Evolutionary conservation across 768 basidiomycete species (phyloP).

Genomic region (Gymnopilus dilepis): DNA sequence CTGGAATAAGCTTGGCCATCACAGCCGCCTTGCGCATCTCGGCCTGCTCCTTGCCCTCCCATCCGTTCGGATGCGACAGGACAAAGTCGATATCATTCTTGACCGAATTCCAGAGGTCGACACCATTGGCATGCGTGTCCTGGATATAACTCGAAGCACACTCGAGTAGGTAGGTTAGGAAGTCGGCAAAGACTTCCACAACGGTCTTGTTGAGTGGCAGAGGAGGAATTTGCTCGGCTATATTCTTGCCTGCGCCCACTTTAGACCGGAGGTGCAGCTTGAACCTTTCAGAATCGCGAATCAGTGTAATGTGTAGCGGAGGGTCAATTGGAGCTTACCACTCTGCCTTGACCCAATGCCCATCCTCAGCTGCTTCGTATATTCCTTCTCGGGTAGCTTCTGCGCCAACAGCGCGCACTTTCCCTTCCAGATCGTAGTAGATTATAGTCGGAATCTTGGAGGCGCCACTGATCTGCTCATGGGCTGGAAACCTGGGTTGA

Average conservation of each 20-base stretch:
- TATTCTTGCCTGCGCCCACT: constrained; percentile 16
- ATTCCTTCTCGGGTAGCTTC: constrained; percentile 48
- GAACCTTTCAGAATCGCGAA: constrained; percentile 29
- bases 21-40: constrained; percentile 48
- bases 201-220: constrained; percentile 47
- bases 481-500: constrained; percentile 22
- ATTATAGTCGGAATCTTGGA: constrained; percentile 55
- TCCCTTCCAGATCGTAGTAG: constrained; percentile 48
- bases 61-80: constrained; percentile 46
- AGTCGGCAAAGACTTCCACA: constrained; percentile 52
- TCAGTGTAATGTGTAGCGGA: not conserved
- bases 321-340: constrained; percentile 32
- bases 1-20: constrained; percentile 43
- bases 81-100: constrained; percentile 44
- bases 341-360: constrained; percentile 46
- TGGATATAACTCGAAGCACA: constrained; percentile 48
- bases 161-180: constrained; percentile 48
- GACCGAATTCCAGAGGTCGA: constrained; percentile 45
- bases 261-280: constrained; percentile 37
- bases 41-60: constrained; percentile 49
- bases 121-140: constrained; percentile 48
- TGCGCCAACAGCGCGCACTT: constrained; percentile 47
- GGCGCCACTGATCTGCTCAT: constrained; percentile 33
- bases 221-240: constrained; percentile 41
- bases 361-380: constrained; percentile 45